Evolutionary conservation across 805 yeast species (phyloP).

Genomic region (Groenewaldozyma salmanticensis): DNA sequence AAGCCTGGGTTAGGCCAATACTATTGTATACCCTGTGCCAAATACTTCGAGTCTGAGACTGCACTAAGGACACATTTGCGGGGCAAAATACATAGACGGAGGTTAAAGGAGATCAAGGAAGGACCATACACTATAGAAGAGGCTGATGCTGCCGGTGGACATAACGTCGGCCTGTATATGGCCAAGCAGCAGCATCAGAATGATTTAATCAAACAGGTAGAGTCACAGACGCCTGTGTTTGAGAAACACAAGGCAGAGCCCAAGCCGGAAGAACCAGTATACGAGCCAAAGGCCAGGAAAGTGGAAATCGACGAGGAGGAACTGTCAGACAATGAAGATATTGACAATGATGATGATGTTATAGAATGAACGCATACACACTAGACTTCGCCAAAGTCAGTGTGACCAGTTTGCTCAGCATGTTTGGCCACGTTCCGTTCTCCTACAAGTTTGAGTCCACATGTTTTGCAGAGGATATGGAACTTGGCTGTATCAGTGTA

Average conservation of each 20-base stretch:
- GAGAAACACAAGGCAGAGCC: too few species aligned
- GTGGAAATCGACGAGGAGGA: too few species aligned
- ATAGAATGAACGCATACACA: not conserved
- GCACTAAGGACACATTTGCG: slow-evolving; percentile 66
- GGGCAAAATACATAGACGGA: slow-evolving; percentile 76
- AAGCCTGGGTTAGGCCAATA: slow-evolving; percentile 92
- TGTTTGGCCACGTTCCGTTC: slow-evolving; percentile 58
- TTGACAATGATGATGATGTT: too few species aligned
- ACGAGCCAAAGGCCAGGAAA: too few species aligned
- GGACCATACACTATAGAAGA: slow-evolving; percentile 84
- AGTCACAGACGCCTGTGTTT: too few species aligned
- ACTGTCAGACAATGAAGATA: too few species aligned
- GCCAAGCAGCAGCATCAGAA: slow-evolving; percentile 32
- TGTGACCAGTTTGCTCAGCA: slow-evolving; percentile 53
- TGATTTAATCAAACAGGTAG: too few species aligned
- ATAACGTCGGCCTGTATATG: slow-evolving; percentile 57
- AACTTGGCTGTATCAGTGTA: slow-evolving; percentile 58
- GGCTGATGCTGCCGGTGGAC: slow-evolving; percentile 85
- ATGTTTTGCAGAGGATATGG: slow-evolving; percentile 46
- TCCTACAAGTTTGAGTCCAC: slow-evolving; percentile 45
- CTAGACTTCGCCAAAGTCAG: slow-evolving; percentile 44
- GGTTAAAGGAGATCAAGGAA: slow-evolving; percentile 63
- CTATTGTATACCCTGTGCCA: slow-evolving; percentile 91
- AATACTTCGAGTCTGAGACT: slow-evolving; percentile 70
- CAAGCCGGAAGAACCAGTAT: too few species aligned